Base-by-base conservation (phyloP, 1,284 basidiomycete species). In the Calocybe gambosa region DNA sequence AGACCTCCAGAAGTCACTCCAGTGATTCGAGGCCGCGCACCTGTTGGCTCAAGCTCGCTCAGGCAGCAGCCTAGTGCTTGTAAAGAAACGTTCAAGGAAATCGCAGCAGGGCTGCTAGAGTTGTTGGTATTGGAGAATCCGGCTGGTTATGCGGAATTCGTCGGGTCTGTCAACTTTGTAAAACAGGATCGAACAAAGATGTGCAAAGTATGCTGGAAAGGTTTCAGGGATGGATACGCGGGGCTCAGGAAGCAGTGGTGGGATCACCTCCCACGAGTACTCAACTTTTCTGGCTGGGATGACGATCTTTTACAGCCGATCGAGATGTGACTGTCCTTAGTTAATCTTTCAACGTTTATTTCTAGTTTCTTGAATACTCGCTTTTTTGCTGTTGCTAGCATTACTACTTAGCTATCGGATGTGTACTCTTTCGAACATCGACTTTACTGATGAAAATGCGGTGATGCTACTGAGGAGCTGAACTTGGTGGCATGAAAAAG, bases 91-190 rank as follows among this genome's bases (percentile, higher is more conserved):
- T 55, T 55, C 37, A 46, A 46, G 18, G 39, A 42, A 6, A 45
- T 52, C 0, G 49, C 53, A 3, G 38, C 47, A 1, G 20, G 33
- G 1, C 39, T 55, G 9, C 34, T 52, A 3, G 49, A 51, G 33
- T 2, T 38, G 13, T 49, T 52, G 3, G 46, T 50, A 0, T 25
- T 49, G n/a, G 53, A 51, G 20, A 35, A 46, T 4, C 51, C 50
- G 2, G 47, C 55, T 5, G 55, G 55, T 2, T 56, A 50, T 20
- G 49, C 44, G 0, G 42, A 53, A 7, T 56, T 56, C 21, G 35
- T 47, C 5, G 39, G 28, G 5, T 16, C 38, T 3, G 51, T 55
- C 3, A 18, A 37, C 3, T 20, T 18, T 1, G 50, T 53, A 2
- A 15, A n/a, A 19, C 41, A 47, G 29, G 41, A 49, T 19, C 37